Base-by-base conservation (phyloP, 805 yeast genomes). In the Saccharomycopsis capsularis region DNA sequence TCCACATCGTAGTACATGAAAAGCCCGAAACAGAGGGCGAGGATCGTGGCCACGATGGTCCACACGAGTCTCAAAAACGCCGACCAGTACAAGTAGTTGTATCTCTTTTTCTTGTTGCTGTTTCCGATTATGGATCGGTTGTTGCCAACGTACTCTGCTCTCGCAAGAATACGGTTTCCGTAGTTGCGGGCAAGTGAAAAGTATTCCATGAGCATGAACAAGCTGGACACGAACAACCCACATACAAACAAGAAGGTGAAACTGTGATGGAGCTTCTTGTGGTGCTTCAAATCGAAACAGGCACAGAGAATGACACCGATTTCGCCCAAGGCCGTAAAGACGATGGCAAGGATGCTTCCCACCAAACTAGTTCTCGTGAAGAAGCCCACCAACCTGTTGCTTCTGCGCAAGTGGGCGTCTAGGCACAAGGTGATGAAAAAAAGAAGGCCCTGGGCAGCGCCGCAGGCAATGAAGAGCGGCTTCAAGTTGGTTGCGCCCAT, bases 401-500 rank as follows among this genome's bases (percentile, higher is more conserved):
- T 67, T 29, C 73, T 73, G 34, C 96, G 69, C 36, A 86, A 74
- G 51, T 68, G 70, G 55, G 75, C 76, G 60, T 86, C 95, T 55
- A 79, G 69, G 3, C 76, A 63, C 27, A 85, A 64, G 1, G 89
- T 73, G 34, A 85, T 70, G 34, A 79, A 78, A 55, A 78, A 85
- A 56, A 85, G 79, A 3, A 85, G 66, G 13, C 89, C 95, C 66
- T 88, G 95, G 61, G 80, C 72, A 0, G 82, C 86, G 1, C 86
- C 71, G 57, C 95, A 82, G 16, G 83, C 67, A 35, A 90, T 87
- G 64, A 91, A 91, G 19, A 90, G 65, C 1, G 95, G 95, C 62
- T 89, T 85, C 44, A 88, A 68, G 56, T 80, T 81, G 7, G 95
- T 85, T 7, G 97, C 96, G 2, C 91, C 96, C 44, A 90, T 76